Conservation (phyloP, 129 eudicot species). For the Flaveria trinervia region DNA sequence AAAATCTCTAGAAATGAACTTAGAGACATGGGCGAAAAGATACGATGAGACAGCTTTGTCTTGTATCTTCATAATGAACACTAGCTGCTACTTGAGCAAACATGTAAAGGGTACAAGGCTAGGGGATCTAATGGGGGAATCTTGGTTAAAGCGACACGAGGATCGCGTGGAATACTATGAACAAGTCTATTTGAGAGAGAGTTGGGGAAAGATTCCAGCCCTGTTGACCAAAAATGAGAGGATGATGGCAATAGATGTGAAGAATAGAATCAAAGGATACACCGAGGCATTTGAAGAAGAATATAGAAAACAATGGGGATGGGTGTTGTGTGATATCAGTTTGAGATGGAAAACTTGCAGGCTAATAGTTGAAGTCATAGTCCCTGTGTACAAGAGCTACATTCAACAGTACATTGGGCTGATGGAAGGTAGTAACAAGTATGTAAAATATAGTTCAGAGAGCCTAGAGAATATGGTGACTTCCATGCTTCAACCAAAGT, state of each 20-base stretch:
- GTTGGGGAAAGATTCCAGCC: slow-evolving; percentile 70
- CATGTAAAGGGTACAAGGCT: slow-evolving; percentile 56
- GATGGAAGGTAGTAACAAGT: slow-evolving; percentile 44
- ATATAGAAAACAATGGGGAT: slow-evolving; percentile 57
- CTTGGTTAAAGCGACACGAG: slow-evolving; percentile 56
- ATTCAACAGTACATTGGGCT: slow-evolving; percentile 36
- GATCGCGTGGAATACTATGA: slow-evolving; percentile 42
- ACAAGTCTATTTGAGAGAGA: slow-evolving; percentile 51
- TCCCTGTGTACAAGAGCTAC: slow-evolving; percentile 56
- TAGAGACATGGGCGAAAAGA: slow-evolving; percentile 67
- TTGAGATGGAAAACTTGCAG: slow-evolving; percentile 61
- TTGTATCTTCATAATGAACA: slow-evolving; percentile 78
- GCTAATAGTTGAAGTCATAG: slow-evolving; percentile 46
- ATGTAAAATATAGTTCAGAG: slow-evolving; percentile 53
- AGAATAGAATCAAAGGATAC: slow-evolving; percentile 54
- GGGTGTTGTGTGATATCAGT: slow-evolving; percentile 66
- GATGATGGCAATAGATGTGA: slow-evolving; percentile 45
- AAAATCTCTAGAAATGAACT: slow-evolving; percentile 59
- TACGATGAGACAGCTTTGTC: slow-evolving; percentile 55
- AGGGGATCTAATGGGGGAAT: slow-evolving; percentile 75
- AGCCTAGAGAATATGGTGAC: slow-evolving; percentile 60
- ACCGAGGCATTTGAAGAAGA: slow-evolving; percentile 61
- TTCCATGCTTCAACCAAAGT: slow-evolving; percentile 61
- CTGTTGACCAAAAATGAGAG: slow-evolving; percentile 53
- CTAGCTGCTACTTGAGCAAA: slow-evolving; percentile 54